Conservation (phyloP, 371 early-diverging fungal genomes). For the Rhizopus arrhizus region DNA sequence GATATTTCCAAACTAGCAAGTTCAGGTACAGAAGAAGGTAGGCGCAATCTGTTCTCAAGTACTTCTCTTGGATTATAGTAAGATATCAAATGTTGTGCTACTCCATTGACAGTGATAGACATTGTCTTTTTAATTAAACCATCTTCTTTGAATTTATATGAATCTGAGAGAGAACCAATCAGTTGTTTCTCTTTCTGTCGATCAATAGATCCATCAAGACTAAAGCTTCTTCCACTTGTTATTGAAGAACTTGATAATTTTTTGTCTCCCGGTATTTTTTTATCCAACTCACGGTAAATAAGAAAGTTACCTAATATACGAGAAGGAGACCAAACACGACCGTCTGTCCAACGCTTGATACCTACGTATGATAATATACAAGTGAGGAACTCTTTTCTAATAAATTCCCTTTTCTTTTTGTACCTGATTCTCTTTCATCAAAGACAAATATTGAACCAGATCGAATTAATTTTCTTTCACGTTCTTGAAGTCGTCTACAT, state of each 20-base stretch:
- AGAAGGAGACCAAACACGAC: constrained; percentile 69
- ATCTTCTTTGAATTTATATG: constrained; percentile 72
- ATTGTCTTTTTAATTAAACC: constrained; percentile 87
- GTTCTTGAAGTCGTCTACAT: constrained; percentile 69
- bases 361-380: constrained; percentile 25
- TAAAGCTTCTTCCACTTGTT: constrained; percentile 25
- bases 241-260: constrained; percentile 20
- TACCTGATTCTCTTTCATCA: constrained; percentile 78
- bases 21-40: constrained; percentile 58
- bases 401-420: background rate
- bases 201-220: constrained; percentile 29
- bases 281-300: constrained; percentile 63
- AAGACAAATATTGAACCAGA: constrained; percentile 78
- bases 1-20: constrained; percentile 60
- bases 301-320: constrained; percentile 68
- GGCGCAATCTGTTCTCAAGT: constrained; percentile 55
- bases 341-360: constrained; percentile 81
- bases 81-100: constrained; percentile 81
- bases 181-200: constrained; percentile 60
- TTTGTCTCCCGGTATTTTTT: constrained; percentile 34
- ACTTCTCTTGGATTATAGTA: constrained; percentile 83
- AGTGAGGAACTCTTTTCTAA: too few species aligned
- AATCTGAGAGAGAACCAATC: constrained; percentile 64
- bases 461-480: constrained; percentile 65
- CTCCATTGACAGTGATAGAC: constrained; percentile 77